Evolutionary conservation across 306 rosid genomes (phyloP).

Genomic region (Inga oerstediana): DNA sequence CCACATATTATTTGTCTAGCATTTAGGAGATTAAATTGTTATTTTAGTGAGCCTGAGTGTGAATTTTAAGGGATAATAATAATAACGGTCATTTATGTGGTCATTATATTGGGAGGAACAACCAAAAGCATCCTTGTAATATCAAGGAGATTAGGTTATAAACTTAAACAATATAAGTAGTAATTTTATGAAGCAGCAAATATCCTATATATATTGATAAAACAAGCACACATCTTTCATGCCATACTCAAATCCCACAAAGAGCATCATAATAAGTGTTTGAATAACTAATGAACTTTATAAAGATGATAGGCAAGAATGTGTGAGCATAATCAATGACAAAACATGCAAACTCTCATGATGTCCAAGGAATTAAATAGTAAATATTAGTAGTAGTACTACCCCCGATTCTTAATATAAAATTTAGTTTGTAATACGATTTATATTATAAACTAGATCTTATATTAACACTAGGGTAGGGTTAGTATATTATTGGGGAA

Average conservation of each 20-base stretch:
- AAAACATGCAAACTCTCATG: slow-evolving; percentile 25
- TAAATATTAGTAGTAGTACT: too few relatives aligned
- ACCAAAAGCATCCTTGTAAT: background rate
- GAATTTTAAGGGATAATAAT: background rate
- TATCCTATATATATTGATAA: too few relatives aligned
- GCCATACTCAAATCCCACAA: background rate
- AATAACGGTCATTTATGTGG: background rate
- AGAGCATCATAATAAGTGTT: background rate
- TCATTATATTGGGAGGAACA: background rate
- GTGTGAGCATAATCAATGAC: background rate
- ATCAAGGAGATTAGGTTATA: background rate
- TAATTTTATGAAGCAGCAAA: too few relatives aligned
- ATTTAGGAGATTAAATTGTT: background rate
- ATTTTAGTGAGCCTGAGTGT: background rate
- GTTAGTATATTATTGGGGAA: background rate
- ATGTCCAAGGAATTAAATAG: slow-evolving; percentile 4
- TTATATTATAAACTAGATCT: too few relatives aligned
- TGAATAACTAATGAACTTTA: background rate
- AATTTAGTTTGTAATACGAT: too few relatives aligned
- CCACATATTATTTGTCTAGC: background rate
- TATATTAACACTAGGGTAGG: too few relatives aligned
- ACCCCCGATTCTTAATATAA: too few relatives aligned
- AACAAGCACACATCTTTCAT: background rate
- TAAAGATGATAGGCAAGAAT: background rate
- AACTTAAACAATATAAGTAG: background rate